A percentile compares a stretch with the other conserved stretches of the same genome.
phyloP scores from a whole-genome alignment of 2,329 filamentous ascomycete genomes.

The Colletotrichum sp. region DNA sequence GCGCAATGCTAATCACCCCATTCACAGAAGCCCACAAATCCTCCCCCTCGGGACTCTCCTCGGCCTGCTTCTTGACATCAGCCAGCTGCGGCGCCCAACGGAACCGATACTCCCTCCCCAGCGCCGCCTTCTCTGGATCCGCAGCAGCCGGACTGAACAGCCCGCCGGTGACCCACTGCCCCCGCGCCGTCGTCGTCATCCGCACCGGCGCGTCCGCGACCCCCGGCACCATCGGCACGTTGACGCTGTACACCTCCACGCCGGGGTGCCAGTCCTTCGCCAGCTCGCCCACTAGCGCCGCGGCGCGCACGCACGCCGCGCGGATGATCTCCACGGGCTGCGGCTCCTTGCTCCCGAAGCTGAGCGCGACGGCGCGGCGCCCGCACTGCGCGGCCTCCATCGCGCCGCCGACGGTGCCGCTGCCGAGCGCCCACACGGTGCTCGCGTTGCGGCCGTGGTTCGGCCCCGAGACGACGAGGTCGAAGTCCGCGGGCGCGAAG shows the following conservation, averaged over 20 bases:
- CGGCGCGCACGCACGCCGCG: conserved; percentile 61
- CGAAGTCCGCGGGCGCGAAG: conserved; percentile 40
- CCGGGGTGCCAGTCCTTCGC: conserved; percentile 60
- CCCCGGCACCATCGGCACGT: conserved; percentile 69
- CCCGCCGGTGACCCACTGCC: conserved; percentile 64
- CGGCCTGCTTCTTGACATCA: conserved; percentile 19
- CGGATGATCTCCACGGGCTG: conserved; percentile 70
- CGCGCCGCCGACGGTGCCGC: conserved; percentile 62
- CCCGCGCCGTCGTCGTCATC: conserved; percentile 74
- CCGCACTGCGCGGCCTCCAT: conserved; percentile 63
- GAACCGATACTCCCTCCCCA: conserved; percentile 9
- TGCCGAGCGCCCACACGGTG: conserved; percentile 61
- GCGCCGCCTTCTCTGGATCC: conserved; percentile 11
- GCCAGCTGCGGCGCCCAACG: conserved; percentile 21
- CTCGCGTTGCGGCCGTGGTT: conserved; percentile 69
- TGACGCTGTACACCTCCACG: conserved; percentile 71
- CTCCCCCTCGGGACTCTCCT: conserved; percentile 19
- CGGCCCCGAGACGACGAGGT: conserved; percentile 63
- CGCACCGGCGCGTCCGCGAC: conserved; percentile 64
- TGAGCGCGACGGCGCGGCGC: conserved; percentile 67
- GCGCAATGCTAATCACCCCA: conserved; percentile 19
- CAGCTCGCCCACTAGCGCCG: conserved; percentile 67
- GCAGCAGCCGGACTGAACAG: conserved; percentile 17
- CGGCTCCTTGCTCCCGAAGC: conserved; percentile 72
- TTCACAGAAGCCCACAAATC: conserved; percentile 23